Evolutionary conservation across 495 filamentous ascomycete species (phyloP).

Genomic region (Hypoxylon intermedium): DNA sequence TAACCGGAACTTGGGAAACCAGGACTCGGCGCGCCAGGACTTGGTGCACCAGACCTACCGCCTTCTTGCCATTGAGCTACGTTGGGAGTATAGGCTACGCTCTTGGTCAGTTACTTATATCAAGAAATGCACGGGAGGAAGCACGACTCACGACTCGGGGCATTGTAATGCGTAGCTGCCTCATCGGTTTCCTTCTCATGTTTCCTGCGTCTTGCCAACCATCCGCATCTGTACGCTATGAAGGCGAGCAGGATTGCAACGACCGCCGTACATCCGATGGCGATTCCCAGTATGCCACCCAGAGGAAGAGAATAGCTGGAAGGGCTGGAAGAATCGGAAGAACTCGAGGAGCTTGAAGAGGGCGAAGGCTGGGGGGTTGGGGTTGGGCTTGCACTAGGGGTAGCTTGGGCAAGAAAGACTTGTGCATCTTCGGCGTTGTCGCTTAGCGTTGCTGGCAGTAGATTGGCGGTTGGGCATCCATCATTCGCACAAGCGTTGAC

Average conservation of each 20-base stretch:
- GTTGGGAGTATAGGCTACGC: slow-evolving; percentile 17
- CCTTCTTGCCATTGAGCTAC: slow-evolving; percentile 18
- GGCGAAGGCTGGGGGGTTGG: no score
- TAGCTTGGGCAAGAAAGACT: slow-evolving; percentile 18
- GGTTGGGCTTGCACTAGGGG: slow-evolving; percentile 10
- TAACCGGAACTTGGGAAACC: slow-evolving; percentile 7
- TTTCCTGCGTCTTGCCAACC: slow-evolving; percentile 23
- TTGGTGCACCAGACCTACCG: no score
- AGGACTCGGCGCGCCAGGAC: slow-evolving; percentile 7
- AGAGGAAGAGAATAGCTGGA: slow-evolving; percentile 15
- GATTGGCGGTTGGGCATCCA: slow-evolving; percentile 35
- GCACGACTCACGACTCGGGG: slow-evolving; percentile 13
- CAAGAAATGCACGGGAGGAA: not conserved
- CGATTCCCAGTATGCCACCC: slow-evolving; percentile 30
- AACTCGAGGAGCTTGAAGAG: no score
- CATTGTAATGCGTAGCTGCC: not conserved
- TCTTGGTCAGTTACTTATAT: slow-evolving; percentile 5
- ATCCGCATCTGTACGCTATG: slow-evolving; percentile 27
- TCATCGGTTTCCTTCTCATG: slow-evolving; percentile 14
- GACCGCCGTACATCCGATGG: slow-evolving; percentile 25
- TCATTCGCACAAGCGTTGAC: slow-evolving; percentile 15
- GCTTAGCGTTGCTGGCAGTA: slow-evolving; percentile 31
- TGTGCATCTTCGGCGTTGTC: slow-evolving; percentile 13
- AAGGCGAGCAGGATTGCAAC: slow-evolving; percentile 27
- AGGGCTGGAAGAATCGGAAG: slow-evolving; percentile 10